Evolutionary conservation across 352 stramenopile species (phyloP), one percentile per base, ranked within the genome.

Genomic region (Phytophthora macrochlamydospora): DNA sequence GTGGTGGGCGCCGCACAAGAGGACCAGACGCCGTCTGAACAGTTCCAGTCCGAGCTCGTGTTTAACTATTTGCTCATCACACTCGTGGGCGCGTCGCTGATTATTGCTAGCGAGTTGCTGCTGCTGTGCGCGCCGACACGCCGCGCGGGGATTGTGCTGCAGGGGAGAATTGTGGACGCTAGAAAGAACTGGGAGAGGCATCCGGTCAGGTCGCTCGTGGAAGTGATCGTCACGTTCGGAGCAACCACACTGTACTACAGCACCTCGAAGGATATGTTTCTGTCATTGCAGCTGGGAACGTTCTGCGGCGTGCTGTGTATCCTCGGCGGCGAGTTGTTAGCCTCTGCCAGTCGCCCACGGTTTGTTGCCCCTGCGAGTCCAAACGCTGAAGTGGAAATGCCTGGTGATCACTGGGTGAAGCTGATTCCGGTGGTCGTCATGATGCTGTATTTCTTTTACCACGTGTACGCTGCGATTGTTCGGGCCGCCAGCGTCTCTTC

Each of bases 341-440:
- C 65, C 3, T 80, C 64, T 14, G 65, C 58, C 9, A 70, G 55
- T 31, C 35, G 61, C 3, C 51, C 62, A 4, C 58, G 37, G 4
- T 73, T 70, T 31, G 45, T 70, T 6, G 65, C 56, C 6, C 64
- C 60, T 12, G 57, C 67, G 4, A 79, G 61, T 32, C 62, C 56
- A 6, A 62, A 81, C 9, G 54, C 65, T 14, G 71, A 73, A 13
- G 71, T 83, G 28, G 75, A 81, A 46, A 77, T 91, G 44, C 84
- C 77, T 1, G 67, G 70, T 7, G 83, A 93, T 33, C 82, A 95
- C 66, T 95, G 83, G 85, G 77, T 93, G 42, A 95, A 95, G 61
- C 50, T 93, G 9, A 65, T 88, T 32, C 85, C 87, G 2, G 52
- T 88, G 30, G 65, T 83, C 7, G 79, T 87, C 18, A 90, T 90